Base-by-base conservation (phyloP, 768 basidiomycete species). In the Mycena maculata region DNA sequence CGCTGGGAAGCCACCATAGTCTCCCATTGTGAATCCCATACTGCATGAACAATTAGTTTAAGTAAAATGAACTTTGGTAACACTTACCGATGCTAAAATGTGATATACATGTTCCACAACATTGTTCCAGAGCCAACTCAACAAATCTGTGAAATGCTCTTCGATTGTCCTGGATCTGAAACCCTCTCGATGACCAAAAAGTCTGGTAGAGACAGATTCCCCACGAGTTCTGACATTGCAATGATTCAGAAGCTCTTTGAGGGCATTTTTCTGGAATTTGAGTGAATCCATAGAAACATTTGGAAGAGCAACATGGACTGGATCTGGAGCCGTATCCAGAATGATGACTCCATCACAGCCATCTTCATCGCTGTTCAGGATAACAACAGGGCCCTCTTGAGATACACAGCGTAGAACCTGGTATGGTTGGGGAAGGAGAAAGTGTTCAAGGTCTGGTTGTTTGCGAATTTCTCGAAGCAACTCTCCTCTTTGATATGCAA, bases 391-490 rank as follows among this genome's bases (percentile, higher is more conserved):
- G 25, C 72, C 72, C 12, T 47, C 47, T 28, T 67, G 11, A 9
- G 72, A 60, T 13, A 61, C 68, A 31, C 31, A 10, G 25, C 30
- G 41, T 9, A 71, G 59, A 33, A 53, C 41, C 4, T 33, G 27
- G 36, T 60, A 68, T n/a, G 52, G 45, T 2, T 45, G n/a, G n/a
- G 64, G 58, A 13, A 47, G 33, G 9, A 68, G 49, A 39, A 71
- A 72, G 12, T 62, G 33, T 28, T 70, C 56, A 44, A 71, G 45
- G 69, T n/a, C n/a, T n/a, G n/a, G n/a, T n/a, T n/a, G n/a, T n/a
- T n/a, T n/a, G n/a, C n/a, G n/a, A n/a, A n/a, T 71, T 28, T 60
- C 50, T 41, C 44, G 20, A 16, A 71, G 49, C 6, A 66, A 28
- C 3, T 65, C 25, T 8, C 60, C 11, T 39, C 68, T 45, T 41